Evolutionary conservation across 2,329 filamentous ascomycete genomes (phyloP), one percentile per base, ranked within the genome.

Genomic region (Penicillium sp.): DNA sequence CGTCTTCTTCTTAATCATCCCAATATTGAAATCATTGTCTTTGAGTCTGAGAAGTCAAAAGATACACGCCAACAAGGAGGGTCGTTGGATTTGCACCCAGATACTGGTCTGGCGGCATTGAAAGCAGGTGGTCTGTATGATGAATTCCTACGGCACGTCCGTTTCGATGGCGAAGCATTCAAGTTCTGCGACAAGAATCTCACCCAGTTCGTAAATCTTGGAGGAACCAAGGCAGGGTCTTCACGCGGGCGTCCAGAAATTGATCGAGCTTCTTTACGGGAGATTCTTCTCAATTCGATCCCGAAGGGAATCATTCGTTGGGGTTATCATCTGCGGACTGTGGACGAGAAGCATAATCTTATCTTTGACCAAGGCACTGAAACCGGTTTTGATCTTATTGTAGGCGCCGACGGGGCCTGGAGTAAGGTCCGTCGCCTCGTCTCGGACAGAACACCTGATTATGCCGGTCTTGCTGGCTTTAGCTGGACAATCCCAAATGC

Each of bases 331-430:
- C n/a, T 69, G 3, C 16, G 16, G n/a, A 18, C 26, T 16, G 26
- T 51, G 3, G 47, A 56, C 8, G 54, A 42, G 8, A 14, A 55
- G 20, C 9, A 30, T 33, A 11, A 59, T 56, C 24, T 58, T 18
- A 51, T 24, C 47, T 54, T 42, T 28, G 60, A 63, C 7, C 49
- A 59, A 12, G 47, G 54, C 11, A 55, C 30, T 7, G 56, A 62
- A 16, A 38, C 54, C 14, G 63, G 60, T 2, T 63, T 63, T 28
- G 61, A 66, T 43, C 50, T 66, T 9, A 52, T 66, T 11, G 64
- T 68, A 6, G 66, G 65, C 2, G 62, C 66, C 3, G 66, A 68
- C 38, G 65, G 67, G 2, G 61, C 62, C 8, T 67, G 65, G 65
- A 64, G 61, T 30, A 63, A 63, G 20, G 60, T 65, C 28, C 63